Percentiles rank a stretch among this genome's conserved stretches.
phyloP scores from a whole-genome alignment of 495 filamentous ascomycete genomes.

The Immersiella caudata region DNA sequence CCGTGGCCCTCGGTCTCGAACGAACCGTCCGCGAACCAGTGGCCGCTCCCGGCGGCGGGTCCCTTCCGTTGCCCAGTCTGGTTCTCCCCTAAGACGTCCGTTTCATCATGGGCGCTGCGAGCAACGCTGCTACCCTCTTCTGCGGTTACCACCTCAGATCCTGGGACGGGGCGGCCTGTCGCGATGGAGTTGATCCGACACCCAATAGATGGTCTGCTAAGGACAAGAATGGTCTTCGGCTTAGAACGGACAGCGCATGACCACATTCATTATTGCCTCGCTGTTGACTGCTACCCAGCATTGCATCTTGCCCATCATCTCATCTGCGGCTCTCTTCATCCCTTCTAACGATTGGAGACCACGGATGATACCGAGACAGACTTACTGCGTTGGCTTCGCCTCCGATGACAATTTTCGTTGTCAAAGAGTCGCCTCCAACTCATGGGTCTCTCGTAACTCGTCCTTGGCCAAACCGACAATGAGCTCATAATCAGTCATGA shows the following conservation, averaged over 20 bases:
- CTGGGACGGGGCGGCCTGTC: constrained; percentile 22
- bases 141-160: constrained; percentile 30
- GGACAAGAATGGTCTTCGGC: not conserved
- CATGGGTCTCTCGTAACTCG: not conserved
- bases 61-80: not conserved
- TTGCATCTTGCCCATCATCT: not conserved
- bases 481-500: not conserved
- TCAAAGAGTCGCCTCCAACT: not conserved
- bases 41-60: constrained; percentile 1
- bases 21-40: not conserved
- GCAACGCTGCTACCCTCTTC: constrained; percentile 24
- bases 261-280: not conserved
- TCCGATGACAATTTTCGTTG: not conserved
- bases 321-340: not conserved
- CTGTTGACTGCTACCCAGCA: not conserved
- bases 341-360: not conserved
- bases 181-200: constrained; percentile 13
- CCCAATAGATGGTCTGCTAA: not conserved
- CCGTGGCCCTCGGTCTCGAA: constrained; percentile 5
- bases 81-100: constrained; percentile 4
- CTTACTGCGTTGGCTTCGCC: not conserved
- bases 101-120: not conserved
- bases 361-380: not conserved
- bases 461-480: not conserved
- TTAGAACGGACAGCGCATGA: not conserved